These are phyloP conservation scores for Populus trichocarpa DNA, from an alignment of 441 rosid species.

Conservation along the genomic window DNA sequence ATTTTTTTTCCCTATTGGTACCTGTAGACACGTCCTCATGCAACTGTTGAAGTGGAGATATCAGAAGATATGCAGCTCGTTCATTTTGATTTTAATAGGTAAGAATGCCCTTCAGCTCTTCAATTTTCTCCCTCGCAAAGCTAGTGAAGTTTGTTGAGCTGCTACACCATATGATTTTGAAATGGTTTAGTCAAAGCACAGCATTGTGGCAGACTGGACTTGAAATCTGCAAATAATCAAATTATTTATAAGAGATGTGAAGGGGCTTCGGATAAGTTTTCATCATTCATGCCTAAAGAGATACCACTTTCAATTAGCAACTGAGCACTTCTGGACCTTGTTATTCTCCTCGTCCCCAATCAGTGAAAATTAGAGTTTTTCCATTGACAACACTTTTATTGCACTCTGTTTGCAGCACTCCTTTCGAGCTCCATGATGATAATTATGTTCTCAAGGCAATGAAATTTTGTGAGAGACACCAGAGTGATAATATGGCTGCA, in stretches of 20 bases:
- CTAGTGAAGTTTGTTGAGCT: not conserved
- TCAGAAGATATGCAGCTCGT: slow-evolving; percentile 99
- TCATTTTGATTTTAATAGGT: slow-evolving; percentile 98
- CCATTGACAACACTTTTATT: not conserved
- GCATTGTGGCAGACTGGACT: not conserved
- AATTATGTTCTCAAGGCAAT: slow-evolving; percentile 93
- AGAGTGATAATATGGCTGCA: slow-evolving; percentile 30
- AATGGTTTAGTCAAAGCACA: not conserved
- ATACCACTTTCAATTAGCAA: not conserved
- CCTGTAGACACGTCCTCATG: slow-evolving; percentile 92
- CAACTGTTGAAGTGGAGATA: slow-evolving; percentile 98
- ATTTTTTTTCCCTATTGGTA: slow-evolving; percentile 9
- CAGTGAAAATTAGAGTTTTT: not conserved
- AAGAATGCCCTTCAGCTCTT: slow-evolving; percentile 9
- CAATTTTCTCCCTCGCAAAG: not conserved
- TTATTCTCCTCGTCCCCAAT: not conserved
- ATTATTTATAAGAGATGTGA: slow-evolving; percentile 1
- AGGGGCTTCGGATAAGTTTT: not conserved
- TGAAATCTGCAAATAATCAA: slow-evolving; percentile 3
- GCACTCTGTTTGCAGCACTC: slow-evolving; percentile 57
- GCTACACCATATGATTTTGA: not conserved
- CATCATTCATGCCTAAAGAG: not conserved
- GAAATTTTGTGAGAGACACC: slow-evolving; percentile 70
- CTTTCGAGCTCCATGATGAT: slow-evolving; percentile 98
- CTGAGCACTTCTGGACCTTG: not conserved